Percentiles rank a stretch among this genome's conserved stretches.
Conservation (phyloP, 1,284 basidiomycete genomes). For the Gomphus bonarii region DNA sequence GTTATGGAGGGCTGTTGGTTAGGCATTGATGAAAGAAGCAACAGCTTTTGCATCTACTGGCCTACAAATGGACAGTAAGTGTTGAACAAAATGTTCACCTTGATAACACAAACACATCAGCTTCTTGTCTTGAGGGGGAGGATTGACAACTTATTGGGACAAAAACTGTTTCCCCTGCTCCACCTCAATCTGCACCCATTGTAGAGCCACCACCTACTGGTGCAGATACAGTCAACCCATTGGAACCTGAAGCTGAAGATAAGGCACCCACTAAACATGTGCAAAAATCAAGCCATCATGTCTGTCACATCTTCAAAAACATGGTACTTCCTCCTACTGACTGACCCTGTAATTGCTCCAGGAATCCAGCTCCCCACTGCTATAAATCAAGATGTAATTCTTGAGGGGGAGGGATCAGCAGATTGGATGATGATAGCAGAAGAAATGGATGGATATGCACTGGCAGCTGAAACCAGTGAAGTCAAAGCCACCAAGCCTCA, state of each 20-base stretch:
- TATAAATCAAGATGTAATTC: neutral
- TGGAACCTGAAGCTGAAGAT: neutral
- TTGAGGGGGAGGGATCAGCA: neutral
- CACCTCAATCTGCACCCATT: constrained; percentile 9
- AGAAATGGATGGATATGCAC: neutral
- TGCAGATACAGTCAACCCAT: neutral
- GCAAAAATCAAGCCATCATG: constrained; percentile 1
- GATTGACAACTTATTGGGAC: constrained; percentile 14
- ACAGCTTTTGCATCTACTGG: constrained; percentile 27
- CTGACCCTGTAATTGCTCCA: neutral
- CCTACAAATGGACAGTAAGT: constrained; percentile 19
- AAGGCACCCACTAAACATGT: neutral
- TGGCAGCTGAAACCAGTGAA: neutral
- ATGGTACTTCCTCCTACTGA: neutral
- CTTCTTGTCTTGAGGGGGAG: neutral
- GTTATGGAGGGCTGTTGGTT: constrained; percentile 22
- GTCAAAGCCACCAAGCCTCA: constrained; percentile 9
- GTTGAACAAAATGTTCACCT: constrained; percentile 26
- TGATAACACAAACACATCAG: constrained; percentile 16
- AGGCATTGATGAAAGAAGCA: constrained; percentile 22
- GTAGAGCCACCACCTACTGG: neutral
- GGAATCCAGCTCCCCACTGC: neutral
- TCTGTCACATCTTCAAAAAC: neutral
- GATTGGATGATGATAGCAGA: neutral
- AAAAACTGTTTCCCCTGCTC: constrained; percentile 10